These are phyloP conservation scores for Auricularia cornea DNA, from an alignment of 768 basidiomycete species.

Conservation along the genomic window DNA sequence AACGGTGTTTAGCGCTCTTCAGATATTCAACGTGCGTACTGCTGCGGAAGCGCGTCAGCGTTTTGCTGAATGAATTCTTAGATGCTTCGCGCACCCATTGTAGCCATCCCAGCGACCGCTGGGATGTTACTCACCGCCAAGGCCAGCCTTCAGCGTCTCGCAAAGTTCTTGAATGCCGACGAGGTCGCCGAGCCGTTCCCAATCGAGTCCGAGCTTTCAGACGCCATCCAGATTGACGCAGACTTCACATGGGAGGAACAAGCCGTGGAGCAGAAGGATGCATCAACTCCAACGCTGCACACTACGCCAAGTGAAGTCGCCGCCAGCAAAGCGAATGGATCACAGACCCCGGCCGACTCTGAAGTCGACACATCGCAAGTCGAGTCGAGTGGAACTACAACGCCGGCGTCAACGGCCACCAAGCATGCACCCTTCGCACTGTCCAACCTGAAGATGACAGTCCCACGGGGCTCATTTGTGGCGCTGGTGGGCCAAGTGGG, in stretches of 20 bases:
- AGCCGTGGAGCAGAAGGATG: constrained; percentile 16
- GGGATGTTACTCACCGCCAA: constrained; percentile 39
- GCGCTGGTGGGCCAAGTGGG: constrained; percentile 69
- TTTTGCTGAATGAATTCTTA: no score
- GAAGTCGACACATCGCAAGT: constrained; percentile 1
- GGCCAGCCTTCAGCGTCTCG: constrained; percentile 42
- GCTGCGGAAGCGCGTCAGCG: no score
- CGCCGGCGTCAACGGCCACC: constrained; percentile 1
- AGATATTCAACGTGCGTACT: constrained; percentile 44
- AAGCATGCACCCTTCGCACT: constrained; percentile 38
- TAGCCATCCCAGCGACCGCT: constrained; percentile 46
- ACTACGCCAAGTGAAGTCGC: constrained; percentile 11
- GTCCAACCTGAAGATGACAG: constrained; percentile 34
- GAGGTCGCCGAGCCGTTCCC: constrained; percentile 41
- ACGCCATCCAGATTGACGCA: constrained; percentile 41
- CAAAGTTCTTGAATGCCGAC: constrained; percentile 43
- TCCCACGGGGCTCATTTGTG: constrained; percentile 51
- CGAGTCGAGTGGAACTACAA: constrained; percentile 8
- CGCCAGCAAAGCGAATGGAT: not conserved
- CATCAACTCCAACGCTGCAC: not conserved
- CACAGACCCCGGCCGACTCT: not conserved
- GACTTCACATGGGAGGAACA: constrained; percentile 45
- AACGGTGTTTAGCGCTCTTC: constrained; percentile 47
- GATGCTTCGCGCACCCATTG: constrained; percentile 50
- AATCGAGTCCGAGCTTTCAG: constrained; percentile 31